A percentile compares a stretch with the other conserved stretches of the same genome.
phyloP scores from a whole-genome alignment of 2,329 filamentous ascomycete genomes.

The Tolypocladium tropicale region DNA sequence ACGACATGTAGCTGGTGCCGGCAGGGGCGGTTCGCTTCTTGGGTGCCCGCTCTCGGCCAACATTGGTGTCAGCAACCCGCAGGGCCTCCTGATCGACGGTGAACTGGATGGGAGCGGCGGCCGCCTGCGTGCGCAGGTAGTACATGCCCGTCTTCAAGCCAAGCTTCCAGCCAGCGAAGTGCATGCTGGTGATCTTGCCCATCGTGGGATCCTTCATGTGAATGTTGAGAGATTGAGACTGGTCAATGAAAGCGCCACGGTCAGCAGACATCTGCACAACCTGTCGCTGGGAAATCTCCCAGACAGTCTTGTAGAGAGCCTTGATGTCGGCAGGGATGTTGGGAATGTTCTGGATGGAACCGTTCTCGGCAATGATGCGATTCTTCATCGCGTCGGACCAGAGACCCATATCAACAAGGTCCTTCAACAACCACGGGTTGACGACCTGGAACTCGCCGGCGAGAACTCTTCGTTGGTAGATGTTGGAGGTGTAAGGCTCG shows the following conservation, averaged over 20 bases:
- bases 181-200: constrained; percentile 99
- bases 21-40: constrained; percentile 62
- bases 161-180: constrained; percentile 98
- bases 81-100: constrained; percentile 96
- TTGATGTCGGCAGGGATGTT: constrained; percentile 96
- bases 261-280: constrained; percentile 98
- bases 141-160: constrained; percentile 99
- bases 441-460: constrained; percentile 99
- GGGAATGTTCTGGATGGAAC: constrained; percentile 92
- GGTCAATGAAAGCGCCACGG: constrained; percentile 96
- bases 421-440: constrained; percentile 97
- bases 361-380: constrained; percentile 94
- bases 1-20: constrained; percentile 43
- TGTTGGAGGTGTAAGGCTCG: constrained; percentile 99
- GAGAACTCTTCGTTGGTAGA: constrained; percentile 95
- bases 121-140: constrained; percentile 96
- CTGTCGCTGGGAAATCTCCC: constrained; percentile 94
- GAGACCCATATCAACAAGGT: constrained; percentile 92
- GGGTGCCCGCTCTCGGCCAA: constrained; percentile 51
- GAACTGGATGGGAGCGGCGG: constrained; percentile 95
- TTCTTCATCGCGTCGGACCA: constrained; percentile 99
- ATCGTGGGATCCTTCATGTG: constrained; percentile 99
- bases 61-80: constrained; percentile 72
- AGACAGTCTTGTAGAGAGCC: constrained; percentile 97
- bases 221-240: constrained; percentile 98